Evolutionary conservation across 2,329 filamentous ascomycete species (phyloP).

Genomic region (Bipolaris victoriae): DNA sequence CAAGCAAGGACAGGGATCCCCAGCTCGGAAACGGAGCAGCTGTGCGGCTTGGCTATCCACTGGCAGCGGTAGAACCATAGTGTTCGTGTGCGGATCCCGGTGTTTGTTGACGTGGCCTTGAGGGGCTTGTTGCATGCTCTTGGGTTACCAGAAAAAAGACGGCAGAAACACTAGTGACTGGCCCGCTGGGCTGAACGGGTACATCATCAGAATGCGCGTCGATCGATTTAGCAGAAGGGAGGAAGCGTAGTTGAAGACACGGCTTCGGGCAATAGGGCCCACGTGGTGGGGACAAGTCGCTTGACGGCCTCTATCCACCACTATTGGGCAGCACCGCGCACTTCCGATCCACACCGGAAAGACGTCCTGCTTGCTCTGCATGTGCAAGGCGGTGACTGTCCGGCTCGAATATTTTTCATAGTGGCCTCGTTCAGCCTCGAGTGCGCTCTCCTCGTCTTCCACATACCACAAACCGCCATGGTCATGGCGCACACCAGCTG

Average conservation of each 20-base stretch:
- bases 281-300: conserved; percentile 17
- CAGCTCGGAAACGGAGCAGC: neutral
- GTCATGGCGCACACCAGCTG: conserved; percentile 18
- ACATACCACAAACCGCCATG: conserved; percentile 34
- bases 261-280: conserved; percentile 15
- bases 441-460: conserved; percentile 17
- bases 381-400: conserved; percentile 38
- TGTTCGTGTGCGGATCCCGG: conserved; percentile 12
- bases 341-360: conserved; percentile 24
- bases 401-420: conserved; percentile 28
- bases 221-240: conserved; percentile 7
- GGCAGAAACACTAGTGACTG: neutral
- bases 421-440: conserved; percentile 15
- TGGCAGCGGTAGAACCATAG: conserved; percentile 1
- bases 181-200: neutral
- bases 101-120: conserved; percentile 21
- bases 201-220: conserved; percentile 8
- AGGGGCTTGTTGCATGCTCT: neutral
- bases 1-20: conserved; percentile 2
- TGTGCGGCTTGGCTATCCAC: neutral
- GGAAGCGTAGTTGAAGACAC: conserved; percentile 14
- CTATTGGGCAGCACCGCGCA: conserved; percentile 26
- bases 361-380: conserved; percentile 23
- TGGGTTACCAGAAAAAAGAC: neutral
- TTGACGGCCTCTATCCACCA: conserved; percentile 13